Conservation (phyloP, 2,329 filamentous ascomycete species). For the Biscogniauxia sp. region DNA sequence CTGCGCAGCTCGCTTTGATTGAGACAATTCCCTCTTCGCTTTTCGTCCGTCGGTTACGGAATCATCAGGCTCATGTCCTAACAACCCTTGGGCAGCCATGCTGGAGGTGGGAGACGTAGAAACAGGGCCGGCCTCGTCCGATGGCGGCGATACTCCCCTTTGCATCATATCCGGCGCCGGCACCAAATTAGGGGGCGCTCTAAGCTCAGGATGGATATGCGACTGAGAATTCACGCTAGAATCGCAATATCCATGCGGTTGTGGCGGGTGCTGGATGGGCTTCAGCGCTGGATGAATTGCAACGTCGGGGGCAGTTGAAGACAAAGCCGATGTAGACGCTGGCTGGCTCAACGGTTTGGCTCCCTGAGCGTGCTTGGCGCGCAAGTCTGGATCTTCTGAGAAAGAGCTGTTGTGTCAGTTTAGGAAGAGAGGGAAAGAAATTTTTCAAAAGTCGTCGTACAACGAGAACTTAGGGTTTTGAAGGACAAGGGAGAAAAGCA, state of each 20-base stretch:
- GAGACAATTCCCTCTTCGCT: constrained; percentile 86
- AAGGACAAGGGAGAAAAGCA: background rate
- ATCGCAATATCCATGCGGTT: constrained; percentile 28
- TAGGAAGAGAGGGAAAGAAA: constrained; percentile 12
- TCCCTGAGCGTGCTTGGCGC: constrained; percentile 23
- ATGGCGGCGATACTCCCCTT: constrained; percentile 28
- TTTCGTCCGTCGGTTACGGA: constrained; percentile 59
- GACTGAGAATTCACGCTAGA: constrained; percentile 23
- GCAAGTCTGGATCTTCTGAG: constrained; percentile 21
- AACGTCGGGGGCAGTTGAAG: constrained; percentile 13
- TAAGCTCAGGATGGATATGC: constrained; percentile 29
- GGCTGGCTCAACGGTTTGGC: constrained; percentile 19
- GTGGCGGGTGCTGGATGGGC: constrained; percentile 20
- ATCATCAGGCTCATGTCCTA: constrained; percentile 35
- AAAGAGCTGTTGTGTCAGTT: constrained; percentile 19
- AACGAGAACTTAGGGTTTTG: background rate
- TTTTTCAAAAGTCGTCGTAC: constrained; percentile 2
- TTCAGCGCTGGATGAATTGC: constrained; percentile 19
- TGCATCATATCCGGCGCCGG: constrained; percentile 32
- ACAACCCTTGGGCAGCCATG: constrained; percentile 33
- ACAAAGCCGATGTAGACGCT: constrained; percentile 16
- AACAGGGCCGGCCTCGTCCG: constrained; percentile 29
- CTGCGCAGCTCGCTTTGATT: constrained; percentile 93
- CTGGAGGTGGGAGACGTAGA: constrained; percentile 27
- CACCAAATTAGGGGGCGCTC: constrained; percentile 22